phyloP scores from a whole-genome alignment of 176 grass and related monocot genomes.

The Aegilops speltoides region DNA sequence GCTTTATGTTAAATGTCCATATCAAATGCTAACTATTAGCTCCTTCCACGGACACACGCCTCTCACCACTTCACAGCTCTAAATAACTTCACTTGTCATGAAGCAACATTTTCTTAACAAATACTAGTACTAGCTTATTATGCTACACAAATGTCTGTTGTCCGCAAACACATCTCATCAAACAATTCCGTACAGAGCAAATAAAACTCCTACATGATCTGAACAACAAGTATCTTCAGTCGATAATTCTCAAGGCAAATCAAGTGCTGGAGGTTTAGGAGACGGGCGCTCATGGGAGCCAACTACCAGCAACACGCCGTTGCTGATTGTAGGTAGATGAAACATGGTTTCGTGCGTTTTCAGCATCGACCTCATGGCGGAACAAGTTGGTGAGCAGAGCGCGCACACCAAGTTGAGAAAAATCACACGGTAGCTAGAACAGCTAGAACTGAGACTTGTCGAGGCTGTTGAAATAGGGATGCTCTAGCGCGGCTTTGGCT shows the following conservation, averaged over 20 bases:
- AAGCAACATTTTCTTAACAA: too few relatives aligned
- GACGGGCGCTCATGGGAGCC: not conserved
- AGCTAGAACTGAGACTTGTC: slow-evolving; percentile 87
- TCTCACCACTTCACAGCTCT: too few relatives aligned
- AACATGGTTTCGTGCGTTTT: not conserved
- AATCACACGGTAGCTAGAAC: slow-evolving; percentile 41
- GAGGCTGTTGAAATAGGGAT: slow-evolving; percentile 84
- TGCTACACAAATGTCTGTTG: too few relatives aligned
- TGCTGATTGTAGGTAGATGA: not conserved
- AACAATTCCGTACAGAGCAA: too few relatives aligned
- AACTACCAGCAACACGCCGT: slow-evolving; percentile 4
- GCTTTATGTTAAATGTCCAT: not conserved
- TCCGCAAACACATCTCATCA: too few relatives aligned
- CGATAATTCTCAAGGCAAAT: not conserved
- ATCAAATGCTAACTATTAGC: not conserved
- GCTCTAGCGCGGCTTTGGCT: slow-evolving; percentile 73
- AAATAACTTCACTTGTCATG: too few relatives aligned
- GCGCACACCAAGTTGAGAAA: not conserved
- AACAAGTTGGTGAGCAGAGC: not conserved
- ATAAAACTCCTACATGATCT: not conserved
- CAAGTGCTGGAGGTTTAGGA: not conserved
- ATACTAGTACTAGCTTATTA: too few relatives aligned
- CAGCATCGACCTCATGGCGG: not conserved
- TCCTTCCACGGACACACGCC: too few relatives aligned
- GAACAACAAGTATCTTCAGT: not conserved